phyloP scores from a whole-genome alignment of 352 stramenopile genomes.

The Globisporangium rhizosaccharum region DNA sequence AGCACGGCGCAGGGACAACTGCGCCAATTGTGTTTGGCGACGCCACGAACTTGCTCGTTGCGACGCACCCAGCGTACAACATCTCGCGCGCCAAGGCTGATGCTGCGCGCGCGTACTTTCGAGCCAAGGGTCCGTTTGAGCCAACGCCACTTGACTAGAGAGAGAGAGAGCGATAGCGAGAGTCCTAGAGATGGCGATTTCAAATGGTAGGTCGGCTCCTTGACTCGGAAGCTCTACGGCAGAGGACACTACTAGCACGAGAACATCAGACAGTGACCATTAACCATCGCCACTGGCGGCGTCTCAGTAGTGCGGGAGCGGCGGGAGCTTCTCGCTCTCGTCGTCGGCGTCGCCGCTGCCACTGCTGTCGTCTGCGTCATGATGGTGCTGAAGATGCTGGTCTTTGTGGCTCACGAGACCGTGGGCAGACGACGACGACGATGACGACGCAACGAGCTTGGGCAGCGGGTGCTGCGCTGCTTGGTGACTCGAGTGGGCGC shows the following conservation, averaged over 20 bases:
- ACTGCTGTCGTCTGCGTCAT: slow-evolving; percentile 5
- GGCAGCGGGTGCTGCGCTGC: slow-evolving; percentile 30
- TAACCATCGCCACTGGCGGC: neutral
- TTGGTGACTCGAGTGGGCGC: slow-evolving; percentile 6
- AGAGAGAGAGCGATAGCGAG: neutral
- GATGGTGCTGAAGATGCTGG: slow-evolving; percentile 10
- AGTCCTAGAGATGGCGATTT: neutral
- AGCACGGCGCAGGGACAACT: slow-evolving; percentile 65
- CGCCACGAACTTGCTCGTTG: slow-evolving; percentile 63
- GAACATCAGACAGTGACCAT: too few species aligned
- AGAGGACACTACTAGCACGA: neutral
- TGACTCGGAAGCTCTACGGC: too few species aligned
- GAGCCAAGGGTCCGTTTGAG: slow-evolving; percentile 44
- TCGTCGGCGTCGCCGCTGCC: slow-evolving; percentile 15
- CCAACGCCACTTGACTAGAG: slow-evolving; percentile 8
- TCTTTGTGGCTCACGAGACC: slow-evolving; percentile 18
- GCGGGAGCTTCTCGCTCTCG: slow-evolving; percentile 40
- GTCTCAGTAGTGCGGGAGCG: slow-evolving; percentile 25
- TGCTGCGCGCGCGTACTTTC: slow-evolving; percentile 65
- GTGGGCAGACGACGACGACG: slow-evolving; percentile 21
- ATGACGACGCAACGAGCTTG: slow-evolving; percentile 29
- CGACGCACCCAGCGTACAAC: slow-evolving; percentile 91
- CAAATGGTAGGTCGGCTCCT: neutral
- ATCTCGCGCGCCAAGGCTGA: slow-evolving; percentile 85
- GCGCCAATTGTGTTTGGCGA: slow-evolving; percentile 50